Evolutionary conservation across 2,329 filamentous ascomycete species (phyloP), one percentile per base, ranked within the genome.

Genomic region (Coleophoma eucalyptorum): DNA sequence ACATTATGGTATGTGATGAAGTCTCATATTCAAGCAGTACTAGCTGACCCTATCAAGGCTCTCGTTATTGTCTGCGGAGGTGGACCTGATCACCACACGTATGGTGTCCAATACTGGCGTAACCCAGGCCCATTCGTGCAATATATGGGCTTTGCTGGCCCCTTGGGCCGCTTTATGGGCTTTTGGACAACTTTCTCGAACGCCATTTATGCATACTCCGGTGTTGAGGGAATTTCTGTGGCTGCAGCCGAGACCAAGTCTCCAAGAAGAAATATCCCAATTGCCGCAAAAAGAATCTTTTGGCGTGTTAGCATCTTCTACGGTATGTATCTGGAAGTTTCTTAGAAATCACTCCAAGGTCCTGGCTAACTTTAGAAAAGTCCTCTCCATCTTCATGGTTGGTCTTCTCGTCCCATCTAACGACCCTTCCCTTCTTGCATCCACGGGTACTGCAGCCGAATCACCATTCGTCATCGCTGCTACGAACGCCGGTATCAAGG

Each of bases 81-180:
- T 43, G 74, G 82, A 1, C 78, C 83, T 0, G 79, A 80, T 15
- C 76, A 75, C 0, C 73, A 79, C 16, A 71, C 76, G 8, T 75
- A 82, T 50, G 86, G 87, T 1, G 89, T 89, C 65, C 69, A 74
- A 37, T 89, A 87, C 67, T 91, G 87, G 87, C 78, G 72, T 42
- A 68, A 83, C 31, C 86, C 87, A 0, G 86, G 84, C 1, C 81
- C 85, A 0, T 86, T 87, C 56, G 81, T 84, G 35, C 78, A 86
- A 57, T 81, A 85, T 61, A 78, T 88, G 15, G 65, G 67, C 0
- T 74, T 74, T 4, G 70, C 67, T 0, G 81, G 80, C 2, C 43
- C 61, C 11, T 79, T 74, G 69, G 85, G 84, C 15, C 73, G 74
- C 13, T 88, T 89, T 61, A 73, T 87, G 7, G 78, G 77, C 8